phyloP scores from a whole-genome alignment of 2,329 filamentous ascomycete species.

The Talaromyces pinophilus region DNA sequence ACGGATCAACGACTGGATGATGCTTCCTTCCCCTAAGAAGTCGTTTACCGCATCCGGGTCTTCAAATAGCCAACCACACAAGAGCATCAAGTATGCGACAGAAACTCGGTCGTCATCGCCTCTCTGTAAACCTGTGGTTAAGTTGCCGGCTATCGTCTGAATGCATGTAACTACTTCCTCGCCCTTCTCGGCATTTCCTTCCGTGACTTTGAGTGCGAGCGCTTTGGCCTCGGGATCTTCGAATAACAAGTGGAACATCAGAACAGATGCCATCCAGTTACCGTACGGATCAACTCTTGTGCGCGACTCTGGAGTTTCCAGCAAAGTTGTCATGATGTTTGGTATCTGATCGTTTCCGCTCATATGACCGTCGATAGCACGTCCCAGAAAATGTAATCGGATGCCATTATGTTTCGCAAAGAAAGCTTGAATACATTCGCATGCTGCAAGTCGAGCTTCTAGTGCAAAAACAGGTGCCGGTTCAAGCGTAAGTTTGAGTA shows the following conservation, averaged over 20 bases:
- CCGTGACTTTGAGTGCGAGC: conserved; percentile 76
- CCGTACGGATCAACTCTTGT: conserved; percentile 78
- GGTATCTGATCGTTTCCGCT: conserved; percentile 77
- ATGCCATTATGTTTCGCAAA: conserved; percentile 80
- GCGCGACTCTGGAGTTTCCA: conserved; percentile 64
- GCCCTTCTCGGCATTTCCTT: conserved; percentile 83
- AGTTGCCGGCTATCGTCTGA: conserved; percentile 80
- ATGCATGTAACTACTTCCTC: conserved; percentile 96
- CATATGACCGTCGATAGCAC: conserved; percentile 84
- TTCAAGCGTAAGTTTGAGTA: conserved; percentile 78
- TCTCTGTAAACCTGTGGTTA: conserved; percentile 76
- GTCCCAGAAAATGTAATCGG: conserved; percentile 77
- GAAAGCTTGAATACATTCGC: conserved; percentile 90
- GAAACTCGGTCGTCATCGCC: conserved; percentile 76
- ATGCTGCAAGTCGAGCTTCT: conserved; percentile 79
- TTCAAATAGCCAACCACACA: conserved; percentile 89
- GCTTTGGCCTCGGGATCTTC: conserved; percentile 78
- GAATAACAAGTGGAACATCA: conserved; percentile 81
- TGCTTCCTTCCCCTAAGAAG: conserved; percentile 87
- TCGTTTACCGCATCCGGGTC: conserved; percentile 90
- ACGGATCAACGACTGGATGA: conserved; percentile 81
- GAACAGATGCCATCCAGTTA: conserved; percentile 83
- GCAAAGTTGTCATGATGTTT: conserved; percentile 82
- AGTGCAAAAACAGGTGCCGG: conserved; percentile 67
- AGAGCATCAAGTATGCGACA: conserved; percentile 84